These are phyloP conservation scores for Scalesia atractyloides DNA, from an alignment of 129 eudicot genomes.

Conservation along the genomic window DNA sequence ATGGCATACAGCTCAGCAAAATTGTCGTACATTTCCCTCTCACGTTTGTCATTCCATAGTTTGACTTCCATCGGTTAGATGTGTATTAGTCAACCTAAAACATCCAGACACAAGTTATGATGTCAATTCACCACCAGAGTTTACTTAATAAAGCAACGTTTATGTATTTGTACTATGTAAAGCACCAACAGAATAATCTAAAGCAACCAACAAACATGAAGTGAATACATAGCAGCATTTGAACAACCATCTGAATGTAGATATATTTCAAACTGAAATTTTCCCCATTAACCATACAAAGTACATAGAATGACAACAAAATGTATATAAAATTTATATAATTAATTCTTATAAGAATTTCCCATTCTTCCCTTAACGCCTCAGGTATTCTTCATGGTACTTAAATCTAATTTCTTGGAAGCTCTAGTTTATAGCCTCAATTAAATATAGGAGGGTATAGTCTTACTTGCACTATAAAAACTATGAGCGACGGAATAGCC, in stretches of 20 bases:
- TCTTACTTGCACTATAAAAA: background rate
- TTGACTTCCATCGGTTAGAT: conserved; percentile 75
- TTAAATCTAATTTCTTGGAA: too few relatives aligned
- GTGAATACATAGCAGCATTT: background rate
- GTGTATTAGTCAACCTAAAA: background rate
- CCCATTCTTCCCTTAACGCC: too few relatives aligned
- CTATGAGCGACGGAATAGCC: background rate
- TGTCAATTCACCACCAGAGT: background rate
- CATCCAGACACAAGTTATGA: background rate
- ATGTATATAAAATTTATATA: too few relatives aligned
- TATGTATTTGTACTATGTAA: background rate
- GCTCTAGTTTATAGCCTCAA: too few relatives aligned
- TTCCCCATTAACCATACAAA: too few relatives aligned
- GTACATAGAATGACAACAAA: too few relatives aligned
- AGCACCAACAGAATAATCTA: background rate
- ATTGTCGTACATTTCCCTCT: conserved; percentile 86
- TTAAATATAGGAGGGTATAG: background rate
- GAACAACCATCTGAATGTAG: too few relatives aligned
- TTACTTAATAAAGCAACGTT: background rate
- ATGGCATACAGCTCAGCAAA: conserved; percentile 85
- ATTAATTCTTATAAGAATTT: too few relatives aligned
- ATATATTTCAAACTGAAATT: too few relatives aligned
- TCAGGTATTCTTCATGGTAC: too few relatives aligned
- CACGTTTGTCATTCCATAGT: conserved; percentile 93
- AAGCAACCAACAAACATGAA: conserved; percentile 2